Evolutionary conservation across 1,139 yeast species (phyloP), one percentile per base, ranked within the genome.

Genomic region (Sugiyamaella japonica): DNA sequence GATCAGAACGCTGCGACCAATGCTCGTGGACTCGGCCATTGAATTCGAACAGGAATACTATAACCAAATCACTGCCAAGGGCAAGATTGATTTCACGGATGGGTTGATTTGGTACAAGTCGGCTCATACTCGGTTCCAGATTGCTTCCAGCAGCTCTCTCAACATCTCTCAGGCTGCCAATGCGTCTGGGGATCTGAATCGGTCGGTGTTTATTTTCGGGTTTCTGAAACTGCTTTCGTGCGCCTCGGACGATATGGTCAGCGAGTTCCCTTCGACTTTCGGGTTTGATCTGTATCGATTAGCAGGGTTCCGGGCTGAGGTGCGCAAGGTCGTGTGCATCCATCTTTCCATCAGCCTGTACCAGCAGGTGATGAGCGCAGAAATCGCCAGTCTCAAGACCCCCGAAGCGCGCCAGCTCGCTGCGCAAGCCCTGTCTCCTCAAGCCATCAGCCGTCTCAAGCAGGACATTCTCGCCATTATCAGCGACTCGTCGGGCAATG

Each of bases 11-110:
- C 75, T 90, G 56, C 80, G 97, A 64, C 96, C 96, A 1, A 86
- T 88, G 12, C 76, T 91, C 50, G 83, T 90, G 58, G 93, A 89
- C 64, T 87, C 95, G 31, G 95, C 97, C 1, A 86, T 88, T n/a
- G 93, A 88, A 62, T 89, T 91, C 66, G 98, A 91, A 72, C 85
- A 84, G 63, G 96, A 88, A 69, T 89, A 89, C 71, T 89, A 89
- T 70, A 80, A 79, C 59, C 89, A 87, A 63, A 77, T 88, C 66
- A 79, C 88, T 56, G 73, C 76, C 50, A 84, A 84, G 62, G 80
- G 85, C 59, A 87, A 86, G 69, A 77, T 87, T 53, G 83, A 84
- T 64, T 76, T 89, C 53, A 69, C 76, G 17, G 85, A 85, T 63
- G 83, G 93, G 2, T 75, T 86, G 57, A 76, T 76, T 56, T 90